phyloP scores from a whole-genome alignment of 78 protist species.

The Creolimax fragrantissima region DNA sequence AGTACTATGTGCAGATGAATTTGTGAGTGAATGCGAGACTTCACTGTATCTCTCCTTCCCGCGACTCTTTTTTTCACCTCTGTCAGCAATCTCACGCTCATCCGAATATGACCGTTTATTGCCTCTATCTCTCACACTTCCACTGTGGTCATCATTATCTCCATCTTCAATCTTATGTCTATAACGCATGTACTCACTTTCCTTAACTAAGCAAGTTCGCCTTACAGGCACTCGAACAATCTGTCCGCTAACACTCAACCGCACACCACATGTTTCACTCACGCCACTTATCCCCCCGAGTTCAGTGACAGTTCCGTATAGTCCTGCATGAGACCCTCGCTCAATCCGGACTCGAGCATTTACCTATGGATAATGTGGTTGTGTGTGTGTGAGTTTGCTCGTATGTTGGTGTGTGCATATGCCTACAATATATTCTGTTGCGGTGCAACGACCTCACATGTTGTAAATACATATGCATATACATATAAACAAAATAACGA shows the following conservation, averaged over 20 bases:
- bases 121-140: too few species aligned
- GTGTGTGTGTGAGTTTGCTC: not conserved
- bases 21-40: too few species aligned
- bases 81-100: too few species aligned
- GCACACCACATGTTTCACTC: not conserved
- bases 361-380: not conserved
- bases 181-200: not conserved
- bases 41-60: too few species aligned
- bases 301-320: not conserved
- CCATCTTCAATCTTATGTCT: too few species aligned
- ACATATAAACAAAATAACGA: not conserved
- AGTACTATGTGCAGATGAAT: too few species aligned
- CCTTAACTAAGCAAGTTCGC: not conserved
- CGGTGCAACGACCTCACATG: too few species aligned
- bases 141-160: too few species aligned
- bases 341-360: not conserved
- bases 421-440: too few species aligned
- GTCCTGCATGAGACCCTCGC: not conserved
- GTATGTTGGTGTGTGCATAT: not conserved
- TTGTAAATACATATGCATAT: not conserved
- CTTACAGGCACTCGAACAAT: not conserved
- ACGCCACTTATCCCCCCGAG: not conserved
- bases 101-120: too few species aligned
- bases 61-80: too few species aligned
- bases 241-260: not conserved